These are phyloP conservation scores for Drosera capensis DNA, from an alignment of 148 eudicot genomes.

Conservation along the genomic window DNA sequence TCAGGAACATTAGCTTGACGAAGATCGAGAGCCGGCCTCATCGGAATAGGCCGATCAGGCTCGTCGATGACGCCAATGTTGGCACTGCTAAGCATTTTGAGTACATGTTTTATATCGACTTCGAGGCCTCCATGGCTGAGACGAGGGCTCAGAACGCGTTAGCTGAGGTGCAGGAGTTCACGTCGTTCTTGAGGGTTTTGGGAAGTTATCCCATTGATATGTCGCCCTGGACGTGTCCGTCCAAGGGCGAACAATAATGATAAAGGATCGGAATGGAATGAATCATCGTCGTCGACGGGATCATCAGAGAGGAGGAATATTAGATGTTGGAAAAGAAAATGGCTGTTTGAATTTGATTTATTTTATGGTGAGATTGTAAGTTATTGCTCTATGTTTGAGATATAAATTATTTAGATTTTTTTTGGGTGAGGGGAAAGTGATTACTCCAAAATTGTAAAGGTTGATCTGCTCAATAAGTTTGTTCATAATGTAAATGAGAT, in stretches of 20 bases:
- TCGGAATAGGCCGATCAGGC: slow-evolving; percentile 59
- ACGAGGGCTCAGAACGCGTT: slow-evolving; percentile 84
- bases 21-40: slow-evolving; percentile 96
- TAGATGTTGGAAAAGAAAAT: no score
- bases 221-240: slow-evolving; percentile 80
- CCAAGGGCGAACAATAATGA: slow-evolving; percentile 17
- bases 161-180: slow-evolving; percentile 92
- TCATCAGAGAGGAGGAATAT: no score
- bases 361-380: no score
- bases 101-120: slow-evolving; percentile 95
- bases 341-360: no score
- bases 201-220: slow-evolving; percentile 98
- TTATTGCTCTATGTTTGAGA: no score
- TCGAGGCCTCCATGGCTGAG: slow-evolving; percentile 95
- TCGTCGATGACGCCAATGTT: slow-evolving; percentile 68
- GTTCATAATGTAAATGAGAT: no score
- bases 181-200: slow-evolving; percentile 77
- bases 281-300: no score
- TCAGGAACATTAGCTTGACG: slow-evolving; percentile 71
- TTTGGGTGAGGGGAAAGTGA: no score
- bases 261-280: no score
- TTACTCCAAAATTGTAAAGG: no score
- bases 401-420: no score
- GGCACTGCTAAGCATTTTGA: slow-evolving; percentile 96
- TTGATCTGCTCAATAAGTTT: no score